Percentiles rank a stretch among this genome's conserved stretches.
Evolutionary conservation across 75 land plant genomes (phyloP).

Genomic region (Larix kaempferi): DNA sequence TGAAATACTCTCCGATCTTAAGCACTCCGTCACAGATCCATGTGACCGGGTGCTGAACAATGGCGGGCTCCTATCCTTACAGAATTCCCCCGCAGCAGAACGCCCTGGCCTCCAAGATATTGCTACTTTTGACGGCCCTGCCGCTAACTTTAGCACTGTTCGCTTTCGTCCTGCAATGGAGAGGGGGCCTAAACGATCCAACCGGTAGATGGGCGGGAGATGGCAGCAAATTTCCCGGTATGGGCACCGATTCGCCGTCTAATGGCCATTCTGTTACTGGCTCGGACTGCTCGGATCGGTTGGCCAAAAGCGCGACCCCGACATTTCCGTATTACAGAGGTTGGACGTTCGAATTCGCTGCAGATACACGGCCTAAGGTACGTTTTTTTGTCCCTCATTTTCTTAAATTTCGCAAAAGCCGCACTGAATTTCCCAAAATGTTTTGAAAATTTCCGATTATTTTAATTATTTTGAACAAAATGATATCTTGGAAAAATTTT

Average conservation of each 20-base stretch:
- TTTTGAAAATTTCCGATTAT: background rate
- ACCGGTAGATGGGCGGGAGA: slow-evolving; percentile 41
- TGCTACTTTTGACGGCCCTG: slow-evolving; percentile 70
- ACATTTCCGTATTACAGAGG: slow-evolving; percentile 67
- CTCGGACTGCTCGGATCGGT: slow-evolving; percentile 46
- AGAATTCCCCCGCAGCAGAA: slow-evolving; percentile 2
- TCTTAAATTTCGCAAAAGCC: too few relatives aligned
- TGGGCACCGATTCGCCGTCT: slow-evolving; percentile 27
- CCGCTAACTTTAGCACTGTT: slow-evolving; percentile 72
- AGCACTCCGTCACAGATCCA: background rate
- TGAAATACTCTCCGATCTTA: background rate
- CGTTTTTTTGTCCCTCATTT: background rate
- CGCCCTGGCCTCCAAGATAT: slow-evolving; percentile 31
- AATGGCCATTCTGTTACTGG: slow-evolving; percentile 21
- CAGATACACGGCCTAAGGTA: slow-evolving; percentile 73
- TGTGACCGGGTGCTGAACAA: background rate
- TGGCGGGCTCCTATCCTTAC: background rate
- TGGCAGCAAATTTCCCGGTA: slow-evolving; percentile 63
- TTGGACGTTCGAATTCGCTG: slow-evolving; percentile 53
- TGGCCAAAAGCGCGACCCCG: slow-evolving; percentile 29
- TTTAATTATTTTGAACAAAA: too few relatives aligned
- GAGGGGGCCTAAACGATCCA: slow-evolving; percentile 77
- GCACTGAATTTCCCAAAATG: background rate
- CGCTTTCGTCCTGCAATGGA: slow-evolving; percentile 93
- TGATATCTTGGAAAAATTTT: too few relatives aligned